phyloP scores from a whole-genome alignment of 305 asterid genomes.

The Fraxinus dipetala region DNA sequence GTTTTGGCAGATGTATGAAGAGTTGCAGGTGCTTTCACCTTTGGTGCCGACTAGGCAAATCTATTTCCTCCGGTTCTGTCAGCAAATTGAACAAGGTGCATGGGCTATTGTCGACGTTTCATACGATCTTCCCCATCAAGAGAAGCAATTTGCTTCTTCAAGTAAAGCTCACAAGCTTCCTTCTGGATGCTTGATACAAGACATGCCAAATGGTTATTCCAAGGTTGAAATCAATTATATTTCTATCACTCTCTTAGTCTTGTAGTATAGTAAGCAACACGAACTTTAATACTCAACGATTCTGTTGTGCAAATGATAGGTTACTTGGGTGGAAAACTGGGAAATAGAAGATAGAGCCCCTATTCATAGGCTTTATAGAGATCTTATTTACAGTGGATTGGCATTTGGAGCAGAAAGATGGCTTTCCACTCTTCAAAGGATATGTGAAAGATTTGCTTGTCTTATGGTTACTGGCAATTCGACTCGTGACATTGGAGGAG shows the following conservation, averaged over 20 bases:
- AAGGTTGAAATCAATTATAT: constrained; percentile 44
- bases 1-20: constrained; percentile 72
- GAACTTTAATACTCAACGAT: not conserved
- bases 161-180: constrained; percentile 66
- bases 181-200: constrained; percentile 92
- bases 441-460: constrained; percentile 76
- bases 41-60: constrained; percentile 67
- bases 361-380: constrained; percentile 60
- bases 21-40: constrained; percentile 79
- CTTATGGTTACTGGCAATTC: constrained; percentile 58
- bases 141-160: constrained; percentile 46
- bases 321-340: constrained; percentile 92
- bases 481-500: constrained; percentile 73
- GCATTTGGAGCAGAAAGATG: constrained; percentile 94
- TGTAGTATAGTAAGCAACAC: not conserved
- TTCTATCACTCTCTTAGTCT: not conserved
- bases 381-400: constrained; percentile 69
- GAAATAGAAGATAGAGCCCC: constrained; percentile 77
- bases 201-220: constrained; percentile 97
- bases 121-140: constrained; percentile 62
- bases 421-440: constrained; percentile 71
- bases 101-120: constrained; percentile 92
- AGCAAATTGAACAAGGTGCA: constrained; percentile 74
- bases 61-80: constrained; percentile 69
- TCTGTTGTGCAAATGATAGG: constrained; percentile 36